Conservation (phyloP, 306 rosid genomes). For the Argentina anserina region DNA sequence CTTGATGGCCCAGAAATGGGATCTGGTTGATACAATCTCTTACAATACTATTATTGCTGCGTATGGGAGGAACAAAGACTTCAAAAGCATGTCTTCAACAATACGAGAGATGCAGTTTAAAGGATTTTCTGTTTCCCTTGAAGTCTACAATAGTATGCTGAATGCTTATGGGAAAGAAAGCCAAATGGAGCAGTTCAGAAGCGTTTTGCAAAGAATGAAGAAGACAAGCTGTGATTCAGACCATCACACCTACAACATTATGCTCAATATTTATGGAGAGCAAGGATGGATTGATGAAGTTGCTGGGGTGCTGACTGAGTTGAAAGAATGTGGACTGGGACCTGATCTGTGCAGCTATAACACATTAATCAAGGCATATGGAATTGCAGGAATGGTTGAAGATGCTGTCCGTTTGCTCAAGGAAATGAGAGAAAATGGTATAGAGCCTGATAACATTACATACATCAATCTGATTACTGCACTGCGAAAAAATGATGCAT, state of each 20-base stretch:
- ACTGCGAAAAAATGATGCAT: slow-evolving; percentile 61
- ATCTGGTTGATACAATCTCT: slow-evolving; percentile 68
- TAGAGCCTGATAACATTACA: slow-evolving; percentile 80
- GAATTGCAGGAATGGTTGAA: slow-evolving; percentile 93
- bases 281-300: slow-evolving; percentile 89
- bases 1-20: slow-evolving; percentile 69
- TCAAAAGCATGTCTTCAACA: slow-evolving; percentile 61
- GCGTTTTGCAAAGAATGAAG: slow-evolving; percentile 67
- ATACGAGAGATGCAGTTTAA: slow-evolving; percentile 66
- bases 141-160: slow-evolving; percentile 83
- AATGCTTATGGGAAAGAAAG: slow-evolving; percentile 86
- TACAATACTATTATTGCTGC: slow-evolving; percentile 86
- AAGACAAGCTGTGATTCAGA: slow-evolving; percentile 55
- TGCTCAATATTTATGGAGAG: slow-evolving; percentile 86
- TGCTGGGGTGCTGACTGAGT: slow-evolving; percentile 49
- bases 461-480: slow-evolving; percentile 68
- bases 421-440: slow-evolving; percentile 80
- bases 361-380: slow-evolving; percentile 84
- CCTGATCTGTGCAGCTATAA: slow-evolving; percentile 89
- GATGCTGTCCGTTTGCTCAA: slow-evolving; percentile 72
- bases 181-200: slow-evolving; percentile 66
- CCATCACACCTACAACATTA: slow-evolving; percentile 76
- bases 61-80: slow-evolving; percentile 64
- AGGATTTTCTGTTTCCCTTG: slow-evolving; percentile 84
- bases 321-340: slow-evolving; percentile 63